Percentiles rank a stretch among this genome's conserved stretches.
Conservation (phyloP, 768 basidiomycete genomes). For the Lactarius vividus region DNA sequence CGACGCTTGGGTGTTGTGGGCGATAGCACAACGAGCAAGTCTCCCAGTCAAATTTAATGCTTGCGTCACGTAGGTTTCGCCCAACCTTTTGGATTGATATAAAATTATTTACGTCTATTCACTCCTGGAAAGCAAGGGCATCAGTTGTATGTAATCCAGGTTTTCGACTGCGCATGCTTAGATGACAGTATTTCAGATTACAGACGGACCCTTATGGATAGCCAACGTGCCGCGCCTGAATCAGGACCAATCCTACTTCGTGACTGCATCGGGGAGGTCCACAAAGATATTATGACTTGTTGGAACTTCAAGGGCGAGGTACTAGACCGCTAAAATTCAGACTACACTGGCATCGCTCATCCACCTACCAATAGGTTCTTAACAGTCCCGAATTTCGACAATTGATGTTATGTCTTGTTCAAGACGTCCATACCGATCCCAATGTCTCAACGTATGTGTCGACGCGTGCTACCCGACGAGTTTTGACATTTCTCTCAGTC, state of each 20-base stretch:
- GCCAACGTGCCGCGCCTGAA: neutral
- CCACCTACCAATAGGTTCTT: neutral
- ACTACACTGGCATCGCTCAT: too few species aligned
- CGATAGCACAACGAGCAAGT: neutral
- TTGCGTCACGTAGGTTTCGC: neutral
- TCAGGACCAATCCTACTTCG: neutral
- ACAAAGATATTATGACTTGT: neutral
- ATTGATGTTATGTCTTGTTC: neutral
- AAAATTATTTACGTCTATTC: neutral
- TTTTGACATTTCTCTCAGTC: neutral
- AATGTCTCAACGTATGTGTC: neutral
- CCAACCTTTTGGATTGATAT: too few species aligned
- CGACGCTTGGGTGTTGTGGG: too few species aligned
- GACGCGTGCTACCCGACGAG: neutral
- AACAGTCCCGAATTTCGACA: neutral
- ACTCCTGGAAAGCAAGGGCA: neutral
- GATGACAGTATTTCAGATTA: neutral
- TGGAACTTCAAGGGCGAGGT: neutral
- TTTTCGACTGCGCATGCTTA: neutral
- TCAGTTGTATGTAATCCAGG: neutral
- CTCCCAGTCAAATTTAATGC: neutral
- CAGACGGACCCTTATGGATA: neutral
- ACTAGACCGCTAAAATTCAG: neutral
- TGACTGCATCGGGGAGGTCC: neutral
- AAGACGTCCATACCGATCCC: neutral